phyloP scores from a whole-genome alignment of 176 grass and related monocot species.

The Olyra latifolia region DNA sequence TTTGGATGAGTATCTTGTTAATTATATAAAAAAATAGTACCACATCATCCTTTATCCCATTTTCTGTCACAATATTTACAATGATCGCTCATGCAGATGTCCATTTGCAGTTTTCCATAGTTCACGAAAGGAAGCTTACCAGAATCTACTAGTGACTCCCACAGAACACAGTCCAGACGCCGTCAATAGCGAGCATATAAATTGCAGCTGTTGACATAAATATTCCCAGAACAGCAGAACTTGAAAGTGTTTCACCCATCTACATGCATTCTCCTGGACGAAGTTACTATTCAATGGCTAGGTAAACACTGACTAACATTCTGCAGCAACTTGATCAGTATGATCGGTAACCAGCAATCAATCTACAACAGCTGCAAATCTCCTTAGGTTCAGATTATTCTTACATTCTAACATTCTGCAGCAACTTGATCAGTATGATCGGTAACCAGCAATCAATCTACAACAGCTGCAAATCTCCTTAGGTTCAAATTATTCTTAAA shows the following conservation, averaged over 20 bases:
- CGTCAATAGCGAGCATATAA: background rate
- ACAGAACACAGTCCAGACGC: background rate
- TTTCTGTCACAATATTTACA: background rate
- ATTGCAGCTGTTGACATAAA: background rate
- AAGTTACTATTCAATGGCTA: background rate
- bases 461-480: conserved; percentile 34
- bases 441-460: conserved; percentile 29
- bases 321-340: conserved; percentile 13
- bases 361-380: conserved; percentile 39
- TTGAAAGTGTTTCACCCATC: background rate
- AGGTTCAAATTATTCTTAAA: conserved; percentile 44
- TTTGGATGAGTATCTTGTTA: background rate
- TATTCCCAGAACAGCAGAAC: background rate
- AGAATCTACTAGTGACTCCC: background rate
- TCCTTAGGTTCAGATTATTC: conserved; percentile 44
- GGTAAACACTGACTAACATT: background rate
- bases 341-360: conserved; percentile 14
- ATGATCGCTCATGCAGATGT: background rate
- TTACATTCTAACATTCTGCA: too few relatives aligned
- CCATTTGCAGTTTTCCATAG: background rate
- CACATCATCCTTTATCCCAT: background rate
- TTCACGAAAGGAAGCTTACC: background rate
- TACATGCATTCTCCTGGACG: background rate
- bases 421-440: conserved; percentile 24
- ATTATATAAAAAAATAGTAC: background rate